Conservation (phyloP, 805 yeast genomes). For the Geotrichum ghanense region DNA sequence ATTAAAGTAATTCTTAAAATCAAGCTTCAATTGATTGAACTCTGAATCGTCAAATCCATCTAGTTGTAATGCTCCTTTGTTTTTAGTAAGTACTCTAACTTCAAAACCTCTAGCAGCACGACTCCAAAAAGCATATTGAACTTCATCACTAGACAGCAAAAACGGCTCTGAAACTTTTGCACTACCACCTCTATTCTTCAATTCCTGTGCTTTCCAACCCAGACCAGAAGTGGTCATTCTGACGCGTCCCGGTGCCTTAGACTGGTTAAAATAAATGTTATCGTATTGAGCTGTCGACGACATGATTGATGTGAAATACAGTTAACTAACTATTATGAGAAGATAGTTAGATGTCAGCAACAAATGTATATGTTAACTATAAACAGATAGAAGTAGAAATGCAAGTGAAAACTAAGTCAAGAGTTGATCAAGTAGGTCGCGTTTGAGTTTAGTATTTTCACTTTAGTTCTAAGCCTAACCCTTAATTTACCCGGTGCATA, state of each 20-base stretch:
- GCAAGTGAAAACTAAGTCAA: too few species aligned
- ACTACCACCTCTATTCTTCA: conserved; percentile 31
- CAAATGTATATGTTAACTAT: too few species aligned
- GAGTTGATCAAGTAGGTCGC: too few species aligned
- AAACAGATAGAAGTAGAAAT: too few species aligned
- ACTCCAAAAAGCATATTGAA: conserved; percentile 77
- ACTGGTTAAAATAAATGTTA: conserved; percentile 79
- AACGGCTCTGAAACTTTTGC: conserved; percentile 58
- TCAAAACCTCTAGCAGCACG: conserved; percentile 90
- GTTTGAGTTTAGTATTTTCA: too few species aligned
- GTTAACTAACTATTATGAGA: too few species aligned
- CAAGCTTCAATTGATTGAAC: conserved; percentile 68
- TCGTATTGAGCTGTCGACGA: conserved; percentile 55
- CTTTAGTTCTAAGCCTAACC: too few species aligned
- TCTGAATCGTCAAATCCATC: conserved; percentile 89
- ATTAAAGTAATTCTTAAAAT: conserved; percentile 65
- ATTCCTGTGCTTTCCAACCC: conserved; percentile 78
- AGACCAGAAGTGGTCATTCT: conserved; percentile 94
- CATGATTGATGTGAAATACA: not conserved
- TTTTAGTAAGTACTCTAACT: conserved; percentile 77
- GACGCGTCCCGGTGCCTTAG: conserved; percentile 74
- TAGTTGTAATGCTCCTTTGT: conserved; percentile 70
- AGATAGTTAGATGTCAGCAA: too few species aligned
- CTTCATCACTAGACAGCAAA: conserved; percentile 75
- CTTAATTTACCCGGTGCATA: too few species aligned